phyloP scores from a whole-genome alignment of 768 basidiomycete genomes.

The Tubosaeta sp. region DNA sequence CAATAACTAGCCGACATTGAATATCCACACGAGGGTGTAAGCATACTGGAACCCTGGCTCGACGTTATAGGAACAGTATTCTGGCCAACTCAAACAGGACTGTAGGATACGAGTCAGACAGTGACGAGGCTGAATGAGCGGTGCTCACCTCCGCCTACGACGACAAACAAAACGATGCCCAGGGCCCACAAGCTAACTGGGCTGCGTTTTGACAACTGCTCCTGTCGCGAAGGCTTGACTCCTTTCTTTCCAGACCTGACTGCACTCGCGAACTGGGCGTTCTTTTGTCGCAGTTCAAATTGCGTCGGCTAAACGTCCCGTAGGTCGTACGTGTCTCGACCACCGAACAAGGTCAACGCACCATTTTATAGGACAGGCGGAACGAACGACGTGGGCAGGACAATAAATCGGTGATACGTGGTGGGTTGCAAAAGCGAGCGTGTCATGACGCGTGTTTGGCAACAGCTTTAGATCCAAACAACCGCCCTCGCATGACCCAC shows the following conservation, averaged over 20 bases:
- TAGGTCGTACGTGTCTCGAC: neutral
- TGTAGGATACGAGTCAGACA: conserved; percentile 26
- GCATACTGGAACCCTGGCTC: neutral
- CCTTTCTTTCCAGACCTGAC: conserved; percentile 74
- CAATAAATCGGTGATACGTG: neutral
- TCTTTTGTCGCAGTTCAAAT: conserved; percentile 78
- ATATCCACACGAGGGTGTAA: conserved; percentile 1
- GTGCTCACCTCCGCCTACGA: conserved; percentile 75
- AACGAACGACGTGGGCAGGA: conserved; percentile 29
- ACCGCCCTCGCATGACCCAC: conserved; percentile 34
- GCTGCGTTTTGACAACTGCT: conserved; percentile 64
- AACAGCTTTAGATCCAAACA: conserved; percentile 29
- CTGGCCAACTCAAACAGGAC: conserved; percentile 72
- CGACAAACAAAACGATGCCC: conserved; percentile 69
- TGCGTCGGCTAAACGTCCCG: conserved; percentile 56
- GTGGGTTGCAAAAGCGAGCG: neutral
- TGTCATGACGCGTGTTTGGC: conserved; percentile 23
- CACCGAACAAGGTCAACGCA: conserved; percentile 10
- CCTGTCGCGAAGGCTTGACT: conserved; percentile 66
- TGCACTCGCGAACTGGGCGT: conserved; percentile 74
- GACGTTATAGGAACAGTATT: conserved; percentile 55
- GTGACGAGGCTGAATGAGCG: neutral
- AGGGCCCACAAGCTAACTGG: conserved; percentile 75
- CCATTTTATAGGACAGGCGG: conserved; percentile 24
- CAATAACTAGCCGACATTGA: conserved; percentile 1